Percentiles rank a stretch among this genome's conserved stretches.
Conservation (phyloP, 2,329 filamentous ascomycete genomes). For the Cadophora sp. region DNA sequence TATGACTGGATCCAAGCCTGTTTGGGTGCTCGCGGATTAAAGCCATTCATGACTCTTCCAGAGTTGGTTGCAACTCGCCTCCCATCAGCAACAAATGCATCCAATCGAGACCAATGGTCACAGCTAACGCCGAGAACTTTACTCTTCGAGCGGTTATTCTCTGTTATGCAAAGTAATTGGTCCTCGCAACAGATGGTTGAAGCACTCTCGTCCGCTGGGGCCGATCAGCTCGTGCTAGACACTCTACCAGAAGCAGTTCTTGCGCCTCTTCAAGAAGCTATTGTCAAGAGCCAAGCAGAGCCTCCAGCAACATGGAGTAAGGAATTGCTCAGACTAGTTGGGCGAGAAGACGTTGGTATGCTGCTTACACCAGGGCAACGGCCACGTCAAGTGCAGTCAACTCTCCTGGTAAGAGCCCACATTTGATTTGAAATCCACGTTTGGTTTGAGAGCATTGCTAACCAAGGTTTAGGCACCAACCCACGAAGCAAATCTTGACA, state of each 20-base stretch:
- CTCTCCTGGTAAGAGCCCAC: conserved; percentile 36
- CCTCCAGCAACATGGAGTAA: conserved; percentile 80
- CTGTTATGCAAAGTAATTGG: conserved; percentile 57
- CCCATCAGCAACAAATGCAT: conserved; percentile 27
- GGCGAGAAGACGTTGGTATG: conserved; percentile 80
- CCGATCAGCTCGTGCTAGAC: conserved; percentile 73
- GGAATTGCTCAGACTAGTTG: conserved; percentile 75
- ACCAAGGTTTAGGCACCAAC: conserved; percentile 56
- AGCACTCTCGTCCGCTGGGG: conserved; percentile 72
- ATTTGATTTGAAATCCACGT: neutral
- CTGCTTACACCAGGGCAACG: conserved; percentile 60
- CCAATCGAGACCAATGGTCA: conserved; percentile 38
- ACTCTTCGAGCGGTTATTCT: conserved; percentile 73
- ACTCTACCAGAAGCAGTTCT: conserved; percentile 86
- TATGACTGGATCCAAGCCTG: conserved; percentile 60
- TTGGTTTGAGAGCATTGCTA: conserved; percentile 22
- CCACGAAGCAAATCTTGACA: conserved; percentile 74
- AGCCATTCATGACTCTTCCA: conserved; percentile 57
- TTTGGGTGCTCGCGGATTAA: conserved; percentile 41
- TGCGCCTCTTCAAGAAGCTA: conserved; percentile 80
- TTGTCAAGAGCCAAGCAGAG: conserved; percentile 82
- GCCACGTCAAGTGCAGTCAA: conserved; percentile 37
- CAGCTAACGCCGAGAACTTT: conserved; percentile 67
- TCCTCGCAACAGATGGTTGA: conserved; percentile 72
- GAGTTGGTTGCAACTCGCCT: conserved; percentile 51